These are phyloP conservation scores for Penicillium soppii DNA, from an alignment of 495 filamentous ascomycete species.

Conservation along the genomic window DNA sequence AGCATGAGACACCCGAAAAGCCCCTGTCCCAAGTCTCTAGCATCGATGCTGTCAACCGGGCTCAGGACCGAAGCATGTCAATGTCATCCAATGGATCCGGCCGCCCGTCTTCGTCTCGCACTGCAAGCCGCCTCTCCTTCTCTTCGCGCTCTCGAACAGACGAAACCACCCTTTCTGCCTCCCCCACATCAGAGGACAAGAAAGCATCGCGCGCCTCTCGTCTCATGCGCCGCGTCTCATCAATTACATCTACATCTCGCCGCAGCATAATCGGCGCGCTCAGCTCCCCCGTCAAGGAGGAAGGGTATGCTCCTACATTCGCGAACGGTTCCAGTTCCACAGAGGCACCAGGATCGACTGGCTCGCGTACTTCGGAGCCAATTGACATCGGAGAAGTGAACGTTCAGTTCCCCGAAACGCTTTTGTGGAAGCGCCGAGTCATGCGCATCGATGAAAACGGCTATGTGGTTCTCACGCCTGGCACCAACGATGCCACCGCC, in stretches of 20 bases:
- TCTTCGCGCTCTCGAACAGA: constrained; percentile 41
- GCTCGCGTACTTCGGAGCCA: constrained; percentile 26
- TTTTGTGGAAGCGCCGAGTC: constrained; percentile 87
- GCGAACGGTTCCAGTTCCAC: constrained; percentile 42
- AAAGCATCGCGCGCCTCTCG: constrained; percentile 67
- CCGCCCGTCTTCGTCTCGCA: constrained; percentile 27
- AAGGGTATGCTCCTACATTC: constrained; percentile 38
- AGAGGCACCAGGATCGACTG: constrained; percentile 30
- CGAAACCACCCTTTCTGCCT: constrained; percentile 33
- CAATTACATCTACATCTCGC: constrained; percentile 59
- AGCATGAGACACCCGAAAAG: constrained; percentile 56
- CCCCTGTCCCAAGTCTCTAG: constrained; percentile 9
- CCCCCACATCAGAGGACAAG: constrained; percentile 57
- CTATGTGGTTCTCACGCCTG: constrained; percentile 68
- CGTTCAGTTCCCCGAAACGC: constrained; percentile 87
- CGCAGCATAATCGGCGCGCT: constrained; percentile 59
- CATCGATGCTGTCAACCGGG: constrained; percentile 14
- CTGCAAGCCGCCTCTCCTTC: constrained; percentile 37
- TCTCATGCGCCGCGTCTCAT: constrained; percentile 79
- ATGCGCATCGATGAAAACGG: constrained; percentile 77
- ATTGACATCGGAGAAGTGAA: constrained; percentile 84
- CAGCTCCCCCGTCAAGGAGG: constrained; percentile 60
- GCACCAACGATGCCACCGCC: constrained; percentile 43
- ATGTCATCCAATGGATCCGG: constrained; percentile 34
- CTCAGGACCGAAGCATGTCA: constrained; percentile 36